A percentile compares a stretch with the other conserved stretches of the same genome.
These are phyloP conservation scores for Daldinia decipiens DNA, from an alignment of 495 filamentous ascomycete genomes.

Conservation along the genomic window DNA sequence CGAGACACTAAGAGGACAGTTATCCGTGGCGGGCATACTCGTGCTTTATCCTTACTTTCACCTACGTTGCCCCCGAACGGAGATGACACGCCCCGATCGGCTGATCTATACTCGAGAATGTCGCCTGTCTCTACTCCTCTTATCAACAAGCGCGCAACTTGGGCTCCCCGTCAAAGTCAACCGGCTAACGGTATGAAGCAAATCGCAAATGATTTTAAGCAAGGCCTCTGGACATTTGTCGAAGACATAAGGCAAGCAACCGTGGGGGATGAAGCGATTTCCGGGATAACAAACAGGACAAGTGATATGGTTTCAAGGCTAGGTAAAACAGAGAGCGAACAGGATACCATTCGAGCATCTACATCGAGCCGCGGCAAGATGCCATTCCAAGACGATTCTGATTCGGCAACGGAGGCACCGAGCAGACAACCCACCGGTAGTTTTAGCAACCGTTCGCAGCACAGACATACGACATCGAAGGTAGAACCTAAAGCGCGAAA, in stretches of 20 bases:
- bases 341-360: constrained; percentile 53
- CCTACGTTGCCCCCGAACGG: constrained; percentile 58
- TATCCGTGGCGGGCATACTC: constrained; percentile 68
- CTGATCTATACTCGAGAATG: constrained; percentile 40
- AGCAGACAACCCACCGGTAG: constrained; percentile 39
- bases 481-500: constrained; percentile 49
- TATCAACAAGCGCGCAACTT: constrained; percentile 59
- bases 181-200: constrained; percentile 68
- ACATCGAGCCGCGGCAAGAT: constrained; percentile 44
- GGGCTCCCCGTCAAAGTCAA: constrained; percentile 55
- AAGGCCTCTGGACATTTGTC: constrained; percentile 95
- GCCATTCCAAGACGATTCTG: constrained; percentile 36
- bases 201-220: constrained; percentile 87
- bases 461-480: constrained; percentile 38
- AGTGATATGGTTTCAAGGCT: constrained; percentile 41
- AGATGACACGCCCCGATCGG: constrained; percentile 43
- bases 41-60: constrained; percentile 87
- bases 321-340: constrained; percentile 46
- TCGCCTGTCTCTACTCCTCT: constrained; percentile 33
- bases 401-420: constrained; percentile 36
- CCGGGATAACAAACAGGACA: constrained; percentile 52
- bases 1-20: constrained; percentile 58
- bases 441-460: constrained; percentile 43
- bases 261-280: constrained; percentile 87
- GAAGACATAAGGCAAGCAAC: constrained; percentile 95